Conservation (phyloP, 306 rosid genomes). For the Carpinus viminea region DNA sequence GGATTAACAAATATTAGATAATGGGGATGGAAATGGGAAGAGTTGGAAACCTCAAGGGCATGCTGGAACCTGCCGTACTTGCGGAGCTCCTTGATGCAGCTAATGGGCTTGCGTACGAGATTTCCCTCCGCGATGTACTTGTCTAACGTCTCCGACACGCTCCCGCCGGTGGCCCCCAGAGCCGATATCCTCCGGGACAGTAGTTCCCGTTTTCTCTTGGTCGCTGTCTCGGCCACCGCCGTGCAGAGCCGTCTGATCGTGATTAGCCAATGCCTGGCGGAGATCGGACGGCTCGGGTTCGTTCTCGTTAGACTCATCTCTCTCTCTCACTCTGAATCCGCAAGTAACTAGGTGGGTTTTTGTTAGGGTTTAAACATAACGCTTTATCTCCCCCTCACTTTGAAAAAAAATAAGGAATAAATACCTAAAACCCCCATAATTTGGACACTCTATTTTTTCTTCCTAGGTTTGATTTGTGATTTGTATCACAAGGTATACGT, state of each 20-base stretch:
- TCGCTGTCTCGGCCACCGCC: background rate
- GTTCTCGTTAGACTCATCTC: slow-evolving; percentile 29
- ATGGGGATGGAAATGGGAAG: background rate
- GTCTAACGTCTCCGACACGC: slow-evolving; percentile 55
- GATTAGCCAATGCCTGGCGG: slow-evolving; percentile 28
- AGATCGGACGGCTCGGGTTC: slow-evolving; percentile 40
- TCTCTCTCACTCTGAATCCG: background rate
- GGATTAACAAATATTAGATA: background rate
- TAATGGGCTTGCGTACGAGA: slow-evolving; percentile 41
- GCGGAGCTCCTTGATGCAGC: slow-evolving; percentile 60
- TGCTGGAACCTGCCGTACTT: slow-evolving; percentile 45
- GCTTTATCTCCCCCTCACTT: too few species aligned
- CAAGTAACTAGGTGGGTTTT: slow-evolving; percentile 7
- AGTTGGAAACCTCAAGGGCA: slow-evolving; percentile 64
- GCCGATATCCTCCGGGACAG: slow-evolving; percentile 60
- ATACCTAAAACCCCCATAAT: too few species aligned
- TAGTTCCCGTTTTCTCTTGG: background rate
- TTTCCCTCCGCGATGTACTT: slow-evolving; percentile 61
- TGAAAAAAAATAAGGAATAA: too few species aligned
- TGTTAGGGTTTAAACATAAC: slow-evolving; percentile 26
- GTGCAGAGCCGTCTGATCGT: slow-evolving; percentile 40
- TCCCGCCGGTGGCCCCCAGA: slow-evolving; percentile 56
- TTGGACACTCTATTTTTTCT: too few species aligned
- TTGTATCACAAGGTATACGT: too few species aligned
- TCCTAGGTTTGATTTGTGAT: too few species aligned